Evolutionary conservation across 768 basidiomycete genomes (phyloP).

Genomic region (Tylopilus plumbeoviolaceoides): DNA sequence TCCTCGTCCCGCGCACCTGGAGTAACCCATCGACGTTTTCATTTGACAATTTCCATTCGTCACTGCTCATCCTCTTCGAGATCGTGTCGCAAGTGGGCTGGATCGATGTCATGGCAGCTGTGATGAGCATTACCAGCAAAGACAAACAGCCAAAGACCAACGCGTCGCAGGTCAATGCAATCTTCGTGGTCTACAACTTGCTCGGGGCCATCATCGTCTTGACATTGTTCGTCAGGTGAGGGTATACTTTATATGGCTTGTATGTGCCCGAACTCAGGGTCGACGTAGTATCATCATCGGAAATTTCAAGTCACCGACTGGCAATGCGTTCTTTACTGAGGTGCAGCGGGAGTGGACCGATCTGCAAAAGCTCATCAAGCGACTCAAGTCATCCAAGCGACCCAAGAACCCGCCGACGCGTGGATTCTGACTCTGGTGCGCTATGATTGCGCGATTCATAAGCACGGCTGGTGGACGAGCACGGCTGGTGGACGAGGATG

Average conservation of each 20-base stretch:
- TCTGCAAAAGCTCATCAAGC: slow-evolving; percentile 79
- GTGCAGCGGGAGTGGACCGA: slow-evolving; percentile 94
- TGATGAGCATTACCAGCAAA: slow-evolving; percentile 68
- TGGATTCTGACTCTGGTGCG: slow-evolving; percentile 75
- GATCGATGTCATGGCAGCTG: slow-evolving; percentile 84
- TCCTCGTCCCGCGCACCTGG: slow-evolving; percentile 84
- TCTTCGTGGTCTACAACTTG: slow-evolving; percentile 88
- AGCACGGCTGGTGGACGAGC: slow-evolving; percentile 93
- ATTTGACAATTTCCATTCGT: slow-evolving; percentile 81
- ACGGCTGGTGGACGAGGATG: slow-evolving; percentile 84
- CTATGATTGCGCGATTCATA: slow-evolving; percentile 83
- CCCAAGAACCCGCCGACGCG: slow-evolving; percentile 59
- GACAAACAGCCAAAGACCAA: slow-evolving; percentile 70
- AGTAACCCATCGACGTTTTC: slow-evolving; percentile 78
- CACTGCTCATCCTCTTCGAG: slow-evolving; percentile 90
- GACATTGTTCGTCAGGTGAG: slow-evolving; percentile 84
- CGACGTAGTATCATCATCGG: slow-evolving; percentile 83
- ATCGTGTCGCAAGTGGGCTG: slow-evolving; percentile 97
- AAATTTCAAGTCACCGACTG: slow-evolving; percentile 85
- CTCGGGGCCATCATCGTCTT: slow-evolving; percentile 87
- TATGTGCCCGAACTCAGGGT: slow-evolving; percentile 7
- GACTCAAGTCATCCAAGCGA: slow-evolving; percentile 83
- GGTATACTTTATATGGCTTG: slow-evolving; percentile 12
- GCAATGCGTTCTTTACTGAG: slow-evolving; percentile 78
- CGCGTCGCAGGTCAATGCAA: slow-evolving; percentile 73